Base-by-base conservation (phyloP, 345 rosid species). In the Pugionium dolabratum region DNA sequence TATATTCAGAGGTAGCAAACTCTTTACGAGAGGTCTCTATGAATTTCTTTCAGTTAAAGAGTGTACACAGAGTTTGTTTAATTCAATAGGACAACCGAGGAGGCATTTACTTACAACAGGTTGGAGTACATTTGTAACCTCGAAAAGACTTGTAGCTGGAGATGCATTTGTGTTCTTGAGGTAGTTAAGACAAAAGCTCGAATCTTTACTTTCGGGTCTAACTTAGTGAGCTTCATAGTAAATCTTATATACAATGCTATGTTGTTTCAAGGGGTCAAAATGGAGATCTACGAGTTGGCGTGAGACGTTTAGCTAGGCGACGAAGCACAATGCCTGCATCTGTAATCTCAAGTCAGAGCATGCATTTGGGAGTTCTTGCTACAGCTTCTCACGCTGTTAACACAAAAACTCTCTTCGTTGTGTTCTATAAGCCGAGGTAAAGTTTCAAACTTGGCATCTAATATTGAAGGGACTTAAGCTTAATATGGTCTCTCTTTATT, bases 291-390 rank as follows among this genome's bases (percentile, higher is more conserved):
- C 66, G 92, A 5, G 90, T 88, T 36, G 96, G 96, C 1, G 85
- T 80, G 54, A 74, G 90, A 31, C 87, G 81, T 42, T 80, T 75
- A 58, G 82, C 85, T 56, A 75, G 44, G 29, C 80, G 79, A 41
- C 90, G 81, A 31, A 79, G 78, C 47, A 66, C 78, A 11, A 80
- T 84, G 80, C 84, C 85, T 40, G 79, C 86, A 3, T 86, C 92
- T 2, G 88, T 86, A 47, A 84, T 89, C 61, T 86, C 93, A 41
- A 79, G 88, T 71, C 93, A 89, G 49, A 86, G 93, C 81, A 86
- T 89, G 90, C 90, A 83, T 74, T 78, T 85, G 52, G 96, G 93
- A 69, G 93, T 86, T 59, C 93, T 86, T 67, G 93, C 93, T 63
- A 83, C 90, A 30, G 96, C 93, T 59, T 80, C 93, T 72, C 93